Evolutionary conservation across 148 eudicot species (phyloP), one percentile per base, ranked within the genome.

Genomic region (Arbutus unedo): DNA sequence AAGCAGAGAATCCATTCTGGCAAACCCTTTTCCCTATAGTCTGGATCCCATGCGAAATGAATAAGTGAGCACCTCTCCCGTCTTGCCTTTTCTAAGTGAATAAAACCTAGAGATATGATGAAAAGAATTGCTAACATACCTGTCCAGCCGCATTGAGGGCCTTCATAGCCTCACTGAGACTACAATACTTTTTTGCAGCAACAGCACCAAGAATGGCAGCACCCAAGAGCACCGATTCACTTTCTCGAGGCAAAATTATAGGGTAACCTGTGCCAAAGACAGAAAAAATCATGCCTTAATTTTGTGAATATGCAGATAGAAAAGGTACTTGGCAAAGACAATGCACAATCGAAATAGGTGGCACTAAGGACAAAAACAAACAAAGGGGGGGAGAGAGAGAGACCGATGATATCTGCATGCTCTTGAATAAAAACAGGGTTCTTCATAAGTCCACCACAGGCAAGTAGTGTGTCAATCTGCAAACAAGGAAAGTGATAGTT

Each of bases 141-240:
- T 94, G 88, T 47, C 98, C 99, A 84, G 97, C 88, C 74, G 97
- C 97, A 89, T 89, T 96, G 54, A 96, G 85, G 38, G 97, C 94
- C 90, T 94, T 96, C 99, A 96, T 96, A 72, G 98, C 99, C 53
- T 92, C 93, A 18, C 88, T 87, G 45, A 94, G 89, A 76, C 90
- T 91, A 31, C 91, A 78, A 82, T 89, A 94, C 56, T 90, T 92
- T 87, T 94, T 94, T 48, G 98, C 93, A 84, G 98, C 99, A 83
- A 96, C 99, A 84, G 99, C 93, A 85, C 99, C 99, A 70, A 96
- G 92, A 89, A 96, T 92, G 71, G 99, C 94, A 86, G 99, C 94
- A 76, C 99, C 99, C 79, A 96, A 81, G 51, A 96, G 92, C 83
- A 96, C 99, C 23, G 98, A 91, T 87, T 94, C 97, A 66, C 86